Base-by-base conservation (phyloP, 345 rosid species). In the Citrus reticulata region DNA sequence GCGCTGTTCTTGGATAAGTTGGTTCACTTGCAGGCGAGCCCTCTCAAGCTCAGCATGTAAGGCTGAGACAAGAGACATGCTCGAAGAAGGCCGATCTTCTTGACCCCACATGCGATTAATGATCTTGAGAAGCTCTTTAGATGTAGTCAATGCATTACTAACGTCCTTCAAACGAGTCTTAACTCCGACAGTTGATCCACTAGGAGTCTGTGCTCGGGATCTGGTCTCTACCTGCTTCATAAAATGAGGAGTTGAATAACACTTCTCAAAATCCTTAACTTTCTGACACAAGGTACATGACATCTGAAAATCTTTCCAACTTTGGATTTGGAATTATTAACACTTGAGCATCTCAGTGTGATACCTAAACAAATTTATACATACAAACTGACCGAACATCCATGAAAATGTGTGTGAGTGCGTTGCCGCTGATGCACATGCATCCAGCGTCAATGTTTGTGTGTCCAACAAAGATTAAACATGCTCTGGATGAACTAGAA, bases 11-110 rank as follows among this genome's bases (percentile, higher is more conserved):
- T 92, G 97, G 81, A 93, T 90, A 25, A 91, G 76, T 75, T 94
- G 97, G 80, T 96, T 96, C 83, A 96, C 92, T 83, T 90, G 95
- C 83, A 94, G 82, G 61, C 97, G 92, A 83, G 97, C 98, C 85
- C 99, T 87, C 80, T 96, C 98, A 24, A 96, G 94, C 89, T 96
- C 99, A 16, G 99, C 90, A 81, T 96, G 99, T 69, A 96, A 81
- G 78, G 99, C 97, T 19, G 99, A 94, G 86, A 96, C 86, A 42
- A 96, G 95, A 54, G 98, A 92, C 93, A 93, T 86, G 90, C 91
- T 93, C 10, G 99, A 96, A 37, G 97, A 89, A 77, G 97, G 95
- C 32, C 94, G 91, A 76, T 89, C 94, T 79, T 94, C 97, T 77
- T 87, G 92, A 79, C 97, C 94, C 98, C 98, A 92, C 86, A 94